These are phyloP conservation scores for Escallonia rubra DNA, from an alignment of 129 eudicot species.

Conservation along the genomic window DNA sequence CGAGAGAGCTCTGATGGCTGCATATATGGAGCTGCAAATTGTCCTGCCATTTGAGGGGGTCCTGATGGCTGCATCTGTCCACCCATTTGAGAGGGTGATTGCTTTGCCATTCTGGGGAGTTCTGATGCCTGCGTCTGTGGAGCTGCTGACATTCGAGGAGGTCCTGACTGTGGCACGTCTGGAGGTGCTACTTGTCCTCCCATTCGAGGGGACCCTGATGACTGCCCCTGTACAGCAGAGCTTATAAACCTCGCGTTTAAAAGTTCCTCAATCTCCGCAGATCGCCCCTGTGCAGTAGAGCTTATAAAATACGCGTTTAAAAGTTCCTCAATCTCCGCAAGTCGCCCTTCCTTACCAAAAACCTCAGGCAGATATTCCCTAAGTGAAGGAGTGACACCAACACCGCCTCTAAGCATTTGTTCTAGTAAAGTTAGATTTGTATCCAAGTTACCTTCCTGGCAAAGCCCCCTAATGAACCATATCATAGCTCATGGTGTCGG, in stretches of 20 bases:
- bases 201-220: conserved; percentile 21
- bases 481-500: conserved; percentile 69
- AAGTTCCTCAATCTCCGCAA: conserved; percentile 48
- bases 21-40: conserved; percentile 9
- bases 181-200: conserved; percentile 15
- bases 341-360: conserved; percentile 53
- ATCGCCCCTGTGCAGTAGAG: conserved; percentile 16
- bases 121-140: not conserved
- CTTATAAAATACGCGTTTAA: conserved; percentile 35
- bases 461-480: conserved; percentile 78
- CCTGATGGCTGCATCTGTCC: conserved; percentile 7
- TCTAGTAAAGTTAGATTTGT: conserved; percentile 28
- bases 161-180: not conserved
- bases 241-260: conserved; percentile 36
- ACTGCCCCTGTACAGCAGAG: conserved; percentile 19
- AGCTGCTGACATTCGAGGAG: not conserved
- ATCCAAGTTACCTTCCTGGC: conserved; percentile 40
- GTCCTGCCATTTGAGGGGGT: conserved; percentile 24
- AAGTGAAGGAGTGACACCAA: conserved; percentile 58
- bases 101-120: conserved; percentile 19
- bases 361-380: conserved; percentile 51
- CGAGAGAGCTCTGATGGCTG: conserved; percentile 19
- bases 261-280: conserved; percentile 28
- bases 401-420: conserved; percentile 53
- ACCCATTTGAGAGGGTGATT: conserved; percentile 2